Percentiles rank a stretch among this genome's conserved stretches.
Evolutionary conservation across 805 yeast genomes (phyloP).

Genomic region (Saccharomycopsis javanensis): DNA sequence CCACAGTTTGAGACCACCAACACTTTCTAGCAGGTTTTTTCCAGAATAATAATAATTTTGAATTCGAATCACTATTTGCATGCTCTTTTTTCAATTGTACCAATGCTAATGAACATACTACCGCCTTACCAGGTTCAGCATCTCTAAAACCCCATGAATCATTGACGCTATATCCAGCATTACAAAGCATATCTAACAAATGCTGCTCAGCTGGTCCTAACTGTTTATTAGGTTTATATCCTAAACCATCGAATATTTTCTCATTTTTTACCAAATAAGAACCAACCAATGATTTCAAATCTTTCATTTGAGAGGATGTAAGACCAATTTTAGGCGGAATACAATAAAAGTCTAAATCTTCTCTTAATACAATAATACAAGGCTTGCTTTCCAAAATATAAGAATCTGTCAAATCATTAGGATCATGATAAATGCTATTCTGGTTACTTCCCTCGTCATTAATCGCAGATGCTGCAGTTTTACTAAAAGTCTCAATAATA

Average conservation of each 20-base stretch:
- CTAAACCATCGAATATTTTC: slow-evolving; percentile 73
- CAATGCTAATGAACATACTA: slow-evolving; percentile 73
- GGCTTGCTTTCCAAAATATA: slow-evolving; percentile 72
- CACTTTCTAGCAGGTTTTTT: slow-evolving; percentile 97
- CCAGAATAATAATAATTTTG: slow-evolving; percentile 83
- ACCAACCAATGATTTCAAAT: slow-evolving; percentile 67
- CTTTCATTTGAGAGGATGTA: slow-evolving; percentile 48
- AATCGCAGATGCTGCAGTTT: slow-evolving; percentile 53
- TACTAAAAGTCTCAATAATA: slow-evolving; percentile 60
- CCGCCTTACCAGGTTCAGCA: slow-evolving; percentile 80
- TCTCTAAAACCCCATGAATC: slow-evolving; percentile 84
- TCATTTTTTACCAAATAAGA: slow-evolving; percentile 45
- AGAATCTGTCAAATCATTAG: slow-evolving; percentile 35
- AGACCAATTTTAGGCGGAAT: slow-evolving; percentile 63
- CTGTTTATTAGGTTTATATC: slow-evolving; percentile 39
- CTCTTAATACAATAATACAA: slow-evolving; percentile 82
- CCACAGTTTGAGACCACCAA: slow-evolving; percentile 81
- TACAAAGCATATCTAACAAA: slow-evolving; percentile 85
- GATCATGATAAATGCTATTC: slow-evolving; percentile 1
- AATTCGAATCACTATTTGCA: slow-evolving; percentile 14
- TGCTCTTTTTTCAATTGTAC: slow-evolving; percentile 41
- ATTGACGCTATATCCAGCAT: slow-evolving; percentile 64
- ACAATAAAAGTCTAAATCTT: slow-evolving; percentile 89
- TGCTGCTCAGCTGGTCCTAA: slow-evolving; percentile 91
- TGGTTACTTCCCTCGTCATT: slow-evolving; percentile 25